Evolutionary conservation across 1,284 basidiomycete genomes (phyloP).

Genomic region (Psilocybe mexicana): DNA sequence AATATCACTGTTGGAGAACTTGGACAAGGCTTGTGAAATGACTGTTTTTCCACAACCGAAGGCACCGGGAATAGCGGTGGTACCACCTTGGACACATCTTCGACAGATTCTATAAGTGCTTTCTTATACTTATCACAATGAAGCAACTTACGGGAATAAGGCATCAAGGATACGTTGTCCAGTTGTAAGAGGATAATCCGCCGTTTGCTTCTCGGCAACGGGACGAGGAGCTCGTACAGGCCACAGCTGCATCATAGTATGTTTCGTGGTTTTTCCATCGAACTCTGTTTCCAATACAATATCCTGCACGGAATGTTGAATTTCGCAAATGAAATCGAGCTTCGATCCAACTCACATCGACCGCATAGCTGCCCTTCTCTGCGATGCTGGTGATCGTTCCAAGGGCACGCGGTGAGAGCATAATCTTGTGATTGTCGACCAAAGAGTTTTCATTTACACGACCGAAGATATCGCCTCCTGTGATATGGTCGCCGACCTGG

Average conservation of each 20-base stretch:
- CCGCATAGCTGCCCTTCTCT: slow-evolving; percentile 92
- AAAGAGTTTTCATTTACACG: slow-evolving; percentile 97
- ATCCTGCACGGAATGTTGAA: slow-evolving; percentile 55
- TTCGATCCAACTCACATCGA: slow-evolving; percentile 64
- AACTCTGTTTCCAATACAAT: slow-evolving; percentile 97
- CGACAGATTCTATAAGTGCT: neutral
- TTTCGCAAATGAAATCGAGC: neutral
- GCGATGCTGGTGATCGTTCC: slow-evolving; percentile 95
- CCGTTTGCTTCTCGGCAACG: slow-evolving; percentile 91
- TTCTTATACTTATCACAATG: neutral
- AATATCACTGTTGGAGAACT: slow-evolving; percentile 99
- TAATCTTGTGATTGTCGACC: slow-evolving; percentile 95
- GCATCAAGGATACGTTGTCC: slow-evolving; percentile 98
- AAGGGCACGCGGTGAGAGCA: slow-evolving; percentile 91
- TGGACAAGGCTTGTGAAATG: slow-evolving; percentile 96
- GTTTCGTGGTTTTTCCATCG: slow-evolving; percentile 91
- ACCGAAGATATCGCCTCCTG: slow-evolving; percentile 96
- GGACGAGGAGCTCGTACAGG: slow-evolving; percentile 98
- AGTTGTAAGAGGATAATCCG: slow-evolving; percentile 90
- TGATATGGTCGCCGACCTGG: slow-evolving; percentile 93
- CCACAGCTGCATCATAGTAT: slow-evolving; percentile 98
- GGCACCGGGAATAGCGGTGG: slow-evolving; percentile 98
- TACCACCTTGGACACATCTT: slow-evolving; percentile 97
- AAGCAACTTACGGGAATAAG: slow-evolving; percentile 81
- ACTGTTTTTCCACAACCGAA: slow-evolving; percentile 99